Conservation (phyloP, 805 yeast genomes). For the Groenewaldozyma salmanticensis region DNA sequence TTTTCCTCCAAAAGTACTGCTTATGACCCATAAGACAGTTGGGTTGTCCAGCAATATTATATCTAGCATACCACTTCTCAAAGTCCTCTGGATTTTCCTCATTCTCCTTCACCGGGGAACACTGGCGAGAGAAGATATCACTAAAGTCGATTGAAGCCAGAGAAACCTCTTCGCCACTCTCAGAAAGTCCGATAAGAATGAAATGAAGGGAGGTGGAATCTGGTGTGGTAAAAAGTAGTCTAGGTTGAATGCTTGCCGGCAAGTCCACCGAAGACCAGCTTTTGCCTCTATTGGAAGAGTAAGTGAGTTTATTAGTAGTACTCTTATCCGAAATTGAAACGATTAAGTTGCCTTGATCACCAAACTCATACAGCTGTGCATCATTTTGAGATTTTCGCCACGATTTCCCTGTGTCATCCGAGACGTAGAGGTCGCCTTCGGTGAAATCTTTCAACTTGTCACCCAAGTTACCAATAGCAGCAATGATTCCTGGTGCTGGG, state of each 20-base stretch:
- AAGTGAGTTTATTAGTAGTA: constrained; percentile 33
- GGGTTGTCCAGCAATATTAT: constrained; percentile 22
- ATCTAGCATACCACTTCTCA: constrained; percentile 54
- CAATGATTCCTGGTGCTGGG: constrained; percentile 36
- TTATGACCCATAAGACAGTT: constrained; percentile 60
- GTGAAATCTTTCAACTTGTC: constrained; percentile 18
- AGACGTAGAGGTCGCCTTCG: constrained; percentile 44
- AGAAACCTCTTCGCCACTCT: constrained; percentile 31
- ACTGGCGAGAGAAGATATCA: constrained; percentile 21
- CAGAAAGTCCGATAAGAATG: constrained; percentile 35
- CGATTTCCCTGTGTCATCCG: constrained; percentile 68
- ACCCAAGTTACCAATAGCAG: constrained; percentile 37
- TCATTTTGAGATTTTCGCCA: constrained; percentile 52
- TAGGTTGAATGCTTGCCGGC: constrained; percentile 34
- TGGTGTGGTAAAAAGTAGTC: constrained; percentile 42
- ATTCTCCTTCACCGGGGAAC: constrained; percentile 12
- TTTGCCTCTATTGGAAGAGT: constrained; percentile 65
- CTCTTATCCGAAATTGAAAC: constrained; percentile 39
- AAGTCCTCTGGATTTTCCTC: constrained; percentile 43
- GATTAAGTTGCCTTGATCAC: constrained; percentile 70
- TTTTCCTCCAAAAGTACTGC: constrained; percentile 56
- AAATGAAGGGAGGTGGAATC: constrained; percentile 64
- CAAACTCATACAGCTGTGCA: constrained; percentile 49
- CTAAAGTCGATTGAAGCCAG: constrained; percentile 44
- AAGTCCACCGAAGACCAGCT: constrained; percentile 50